Base-by-base conservation (phyloP, 371 early-diverging fungal species). In the Syncephalastrum contaminatum region DNA sequence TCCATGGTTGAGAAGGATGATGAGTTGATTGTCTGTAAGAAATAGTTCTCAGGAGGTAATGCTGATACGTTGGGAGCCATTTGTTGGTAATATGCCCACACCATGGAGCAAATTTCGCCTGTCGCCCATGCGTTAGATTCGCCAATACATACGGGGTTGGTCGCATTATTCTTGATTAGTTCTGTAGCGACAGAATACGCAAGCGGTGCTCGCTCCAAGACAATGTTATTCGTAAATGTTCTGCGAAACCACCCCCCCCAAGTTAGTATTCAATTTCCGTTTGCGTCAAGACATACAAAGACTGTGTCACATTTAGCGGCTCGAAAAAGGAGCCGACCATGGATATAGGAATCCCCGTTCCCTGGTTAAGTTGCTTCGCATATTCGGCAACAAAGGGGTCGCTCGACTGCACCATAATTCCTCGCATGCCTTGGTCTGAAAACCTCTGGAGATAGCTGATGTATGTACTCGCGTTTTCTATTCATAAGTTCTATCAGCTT, bases 321-420 rank as follows among this genome's bases (percentile, higher is more conserved):
- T 66, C 70, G 24, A 50, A 63, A 40, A 61, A 63, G 4, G 58
- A 41, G 7, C 64, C 62, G 4, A 67, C 12, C 8, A 56, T 30
- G 3, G 48, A 48, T n/a, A 56, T 42, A 24, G 42, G 16, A 18
- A 48, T 43, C 19, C 45, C 36, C 5, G 36, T 55, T 12, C 21
- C 19, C 19, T 56, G 48, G 20, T 40, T 52, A 13, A 54, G 20
- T 18, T 52, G 25, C 22, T 41, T 5, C 30, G 39, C 27, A 53
- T 62, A 61, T 4, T 49, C 16, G 10, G 54, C n/a, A 12, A 59
- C 30, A 14, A 18, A 10, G 0, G 36, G 41, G 55, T 67, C 56
- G 42, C 66, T 66, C 4, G 70, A 60, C 41, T 66, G 58, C 10
- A 69, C 6, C 12, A 69, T 52, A n/a, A 69, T 51, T 5, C 60